phyloP scores from a whole-genome alignment of 225 moss, liverwort and hornwort genomes.

The Marchantia polymorpha region DNA sequence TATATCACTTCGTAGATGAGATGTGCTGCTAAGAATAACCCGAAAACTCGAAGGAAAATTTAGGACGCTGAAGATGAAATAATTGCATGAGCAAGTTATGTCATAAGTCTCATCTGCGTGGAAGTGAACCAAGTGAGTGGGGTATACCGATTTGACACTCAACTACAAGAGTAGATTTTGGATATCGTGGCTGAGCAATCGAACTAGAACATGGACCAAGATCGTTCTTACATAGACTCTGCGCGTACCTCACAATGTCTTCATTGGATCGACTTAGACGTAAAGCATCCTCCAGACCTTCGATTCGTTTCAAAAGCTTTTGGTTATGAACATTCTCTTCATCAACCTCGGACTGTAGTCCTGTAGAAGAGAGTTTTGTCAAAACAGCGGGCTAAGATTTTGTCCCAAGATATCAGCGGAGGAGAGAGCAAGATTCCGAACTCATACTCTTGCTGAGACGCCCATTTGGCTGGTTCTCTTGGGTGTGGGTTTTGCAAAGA shows the following conservation, averaged over 20 bases:
- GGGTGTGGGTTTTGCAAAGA: no score
- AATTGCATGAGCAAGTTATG: not conserved
- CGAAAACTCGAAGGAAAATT: not conserved
- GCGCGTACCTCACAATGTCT: slow-evolving; percentile 34
- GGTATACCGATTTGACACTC: not conserved
- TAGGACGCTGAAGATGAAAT: not conserved
- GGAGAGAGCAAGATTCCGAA: not conserved
- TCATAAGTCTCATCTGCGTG: not conserved
- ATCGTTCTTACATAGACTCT: not conserved
- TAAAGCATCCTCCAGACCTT: slow-evolving; percentile 35
- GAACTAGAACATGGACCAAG: not conserved
- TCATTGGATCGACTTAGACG: slow-evolving; percentile 25
- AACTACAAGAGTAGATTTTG: not conserved
- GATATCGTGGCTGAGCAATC: not conserved
- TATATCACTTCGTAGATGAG: no score
- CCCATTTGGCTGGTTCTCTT: no score
- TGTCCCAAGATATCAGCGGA: not conserved
- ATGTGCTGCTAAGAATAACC: not conserved
- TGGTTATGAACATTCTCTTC: slow-evolving; percentile 30
- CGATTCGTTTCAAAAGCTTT: slow-evolving; percentile 37
- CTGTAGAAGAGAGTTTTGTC: slow-evolving; percentile 26
- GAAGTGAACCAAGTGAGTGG: no score
- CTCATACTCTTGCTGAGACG: no score
- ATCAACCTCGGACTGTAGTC: slow-evolving; percentile 37
- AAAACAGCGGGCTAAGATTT: not conserved